phyloP scores from a whole-genome alignment of 108 stramenopile genomes.

The Skeletonema costatum region DNA sequence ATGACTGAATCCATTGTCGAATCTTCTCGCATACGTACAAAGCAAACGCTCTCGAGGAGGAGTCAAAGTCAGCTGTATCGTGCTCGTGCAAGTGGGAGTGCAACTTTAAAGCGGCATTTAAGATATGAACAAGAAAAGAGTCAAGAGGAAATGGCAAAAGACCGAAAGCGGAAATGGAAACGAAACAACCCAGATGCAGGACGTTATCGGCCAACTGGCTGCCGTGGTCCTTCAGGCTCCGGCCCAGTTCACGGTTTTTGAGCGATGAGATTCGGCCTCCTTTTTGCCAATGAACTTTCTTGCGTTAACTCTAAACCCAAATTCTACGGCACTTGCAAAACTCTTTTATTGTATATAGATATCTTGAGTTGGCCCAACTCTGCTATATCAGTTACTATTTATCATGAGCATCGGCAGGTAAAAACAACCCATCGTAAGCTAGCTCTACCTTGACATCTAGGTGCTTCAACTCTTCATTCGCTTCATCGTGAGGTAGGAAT shows the following conservation, averaged over 20 bases:
- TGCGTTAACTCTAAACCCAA: not conserved
- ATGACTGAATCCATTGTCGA: slow-evolving; percentile 55
- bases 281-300: too few relatives aligned
- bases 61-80: slow-evolving; percentile 60
- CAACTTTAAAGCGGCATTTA: slow-evolving; percentile 57
- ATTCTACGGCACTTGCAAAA: too few relatives aligned
- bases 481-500: slow-evolving; percentile 80
- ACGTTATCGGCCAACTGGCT: slow-evolving; percentile 73
- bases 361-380: too few relatives aligned
- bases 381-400: not conserved
- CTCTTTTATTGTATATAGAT: too few relatives aligned
- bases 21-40: slow-evolving; percentile 50
- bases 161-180: slow-evolving; percentile 80
- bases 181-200: slow-evolving; percentile 79
- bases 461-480: slow-evolving; percentile 58
- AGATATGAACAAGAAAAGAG: slow-evolving; percentile 64
- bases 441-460: slow-evolving; percentile 49
- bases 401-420: not conserved
- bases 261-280: not conserved
- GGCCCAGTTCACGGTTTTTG: not conserved
- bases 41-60: slow-evolving; percentile 58
- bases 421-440: slow-evolving; percentile 68
- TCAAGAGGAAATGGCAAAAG: slow-evolving; percentile 83
- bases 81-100: slow-evolving; percentile 46
- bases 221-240: slow-evolving; percentile 25